These are phyloP conservation scores for Salix viminalis DNA, from an alignment of 345 rosid species.

Conservation along the genomic window DNA sequence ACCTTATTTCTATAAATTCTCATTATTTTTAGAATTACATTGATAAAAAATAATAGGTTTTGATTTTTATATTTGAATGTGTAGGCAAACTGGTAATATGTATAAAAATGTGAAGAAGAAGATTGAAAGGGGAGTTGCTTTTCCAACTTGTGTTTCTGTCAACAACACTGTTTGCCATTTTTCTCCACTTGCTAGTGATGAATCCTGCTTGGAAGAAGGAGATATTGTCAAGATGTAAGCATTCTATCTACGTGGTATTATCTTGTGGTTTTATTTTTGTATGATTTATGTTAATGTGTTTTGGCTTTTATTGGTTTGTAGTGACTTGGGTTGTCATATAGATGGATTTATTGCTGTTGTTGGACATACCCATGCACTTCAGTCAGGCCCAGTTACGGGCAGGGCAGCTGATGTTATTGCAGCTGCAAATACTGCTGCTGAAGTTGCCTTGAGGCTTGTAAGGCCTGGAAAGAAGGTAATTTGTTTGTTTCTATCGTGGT, in stretches of 20 bases:
- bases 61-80: neutral
- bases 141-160: slow-evolving; percentile 89
- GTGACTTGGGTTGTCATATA: slow-evolving; percentile 96
- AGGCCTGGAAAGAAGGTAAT: slow-evolving; percentile 93
- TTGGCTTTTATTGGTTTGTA: slow-evolving; percentile 21
- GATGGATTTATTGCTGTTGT: slow-evolving; percentile 98
- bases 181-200: slow-evolving; percentile 88
- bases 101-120: slow-evolving; percentile 92
- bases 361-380: slow-evolving; percentile 82
- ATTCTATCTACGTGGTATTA: neutral
- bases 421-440: slow-evolving; percentile 92
- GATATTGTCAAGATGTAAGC: slow-evolving; percentile 86
- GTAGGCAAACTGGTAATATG: slow-evolving; percentile 83
- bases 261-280: neutral
- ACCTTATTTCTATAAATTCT: neutral
- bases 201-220: slow-evolving; percentile 70
- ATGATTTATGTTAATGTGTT: neutral
- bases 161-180: slow-evolving; percentile 84
- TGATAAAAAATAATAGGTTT: neutral
- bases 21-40: neutral
- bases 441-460: slow-evolving; percentile 96
- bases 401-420: slow-evolving; percentile 88
- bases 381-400: slow-evolving; percentile 62
- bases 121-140: slow-evolving; percentile 90
- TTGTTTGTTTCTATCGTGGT: neutral